Evolutionary conservation across 768 basidiomycete genomes (phyloP), one percentile per base, ranked within the genome.

Genomic region (Austroboletus eburneus): DNA sequence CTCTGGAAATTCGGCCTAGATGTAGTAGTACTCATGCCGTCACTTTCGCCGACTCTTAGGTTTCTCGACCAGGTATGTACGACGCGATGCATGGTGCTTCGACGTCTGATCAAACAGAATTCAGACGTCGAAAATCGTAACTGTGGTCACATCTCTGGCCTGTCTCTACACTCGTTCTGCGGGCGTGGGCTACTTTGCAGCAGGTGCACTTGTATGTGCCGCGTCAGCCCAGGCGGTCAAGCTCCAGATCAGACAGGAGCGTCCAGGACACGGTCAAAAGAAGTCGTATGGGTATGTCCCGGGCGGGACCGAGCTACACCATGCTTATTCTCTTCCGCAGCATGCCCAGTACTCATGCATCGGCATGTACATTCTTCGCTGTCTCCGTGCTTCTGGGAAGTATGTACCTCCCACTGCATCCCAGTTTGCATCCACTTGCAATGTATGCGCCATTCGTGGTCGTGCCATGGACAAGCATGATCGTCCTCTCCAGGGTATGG

Each of bases 321-420:
- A 24, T 32, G 25, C 43, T 43, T 21, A 53, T 7, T 22, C 7
- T 21, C 20, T 33, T n/a, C 14, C 48, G 39, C 58, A 89, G 88
- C 12, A 90, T 91, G 88, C 88, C 88, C 5, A 87, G 84, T 51
- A 90, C 88, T 5, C 88, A 91, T 62, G 83, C 87, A 10, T 81
- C 85, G 9, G 69, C 73, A 5, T 85, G 86, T 54, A 72, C 74
- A 2, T 89, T 74, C 66, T 84, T 77, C 57, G 80, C 78, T 9
- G 70, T 74, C 2, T 90, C 79, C 57, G 74, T 80, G 21, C 52
- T 74, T 12, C 68, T 88, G 10, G 79, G 85, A 12, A 78, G 76
- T 54, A 18, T 68, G 5, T 73, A 74, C 57, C 73, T 87, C 13
- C 84, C 85, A 2, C 49, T 80, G 13, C 86, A 88, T 55, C 62